Evolutionary conservation across 768 basidiomycete species (phyloP).

Genomic region (Pleurotus ostreatus): DNA sequence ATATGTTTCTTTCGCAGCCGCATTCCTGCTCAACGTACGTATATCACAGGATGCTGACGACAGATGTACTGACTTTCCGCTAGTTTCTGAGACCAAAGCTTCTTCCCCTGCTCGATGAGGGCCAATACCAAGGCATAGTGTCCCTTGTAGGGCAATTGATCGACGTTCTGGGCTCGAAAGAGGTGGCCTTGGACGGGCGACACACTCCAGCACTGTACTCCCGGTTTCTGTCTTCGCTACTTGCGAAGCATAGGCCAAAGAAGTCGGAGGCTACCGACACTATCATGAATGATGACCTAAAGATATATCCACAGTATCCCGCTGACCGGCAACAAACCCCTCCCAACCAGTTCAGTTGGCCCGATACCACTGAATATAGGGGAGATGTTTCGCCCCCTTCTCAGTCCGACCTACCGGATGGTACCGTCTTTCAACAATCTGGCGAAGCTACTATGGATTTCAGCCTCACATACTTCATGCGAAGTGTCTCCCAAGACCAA

Average conservation of each 20-base stretch:
- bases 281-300: conserved; percentile 13
- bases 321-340: conserved; percentile 22
- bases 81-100: conserved; percentile 52
- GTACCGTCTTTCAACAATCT: conserved; percentile 15
- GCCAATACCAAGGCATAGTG: conserved; percentile 37
- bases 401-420: conserved; percentile 10
- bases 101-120: conserved; percentile 34
- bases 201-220: conserved; percentile 58
- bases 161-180: conserved; percentile 39
- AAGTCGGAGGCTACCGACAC: background rate
- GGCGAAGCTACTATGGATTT: conserved; percentile 42
- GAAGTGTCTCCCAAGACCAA: conserved; percentile 27
- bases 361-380: conserved; percentile 28
- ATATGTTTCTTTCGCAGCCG: conserved; percentile 54
- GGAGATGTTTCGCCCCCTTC: conserved; percentile 10
- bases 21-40: conserved; percentile 57
- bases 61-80: conserved; percentile 1
- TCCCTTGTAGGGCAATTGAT: conserved; percentile 39
- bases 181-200: conserved; percentile 49
- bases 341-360: conserved; percentile 36
- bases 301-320: conserved; percentile 17
- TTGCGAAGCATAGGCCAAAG: conserved; percentile 30
- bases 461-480: conserved; percentile 42
- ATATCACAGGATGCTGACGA: background rate
- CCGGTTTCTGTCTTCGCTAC: conserved; percentile 47